phyloP scores from a whole-genome alignment of 139 green algal species.

The Desmodesmus armatus region DNA sequence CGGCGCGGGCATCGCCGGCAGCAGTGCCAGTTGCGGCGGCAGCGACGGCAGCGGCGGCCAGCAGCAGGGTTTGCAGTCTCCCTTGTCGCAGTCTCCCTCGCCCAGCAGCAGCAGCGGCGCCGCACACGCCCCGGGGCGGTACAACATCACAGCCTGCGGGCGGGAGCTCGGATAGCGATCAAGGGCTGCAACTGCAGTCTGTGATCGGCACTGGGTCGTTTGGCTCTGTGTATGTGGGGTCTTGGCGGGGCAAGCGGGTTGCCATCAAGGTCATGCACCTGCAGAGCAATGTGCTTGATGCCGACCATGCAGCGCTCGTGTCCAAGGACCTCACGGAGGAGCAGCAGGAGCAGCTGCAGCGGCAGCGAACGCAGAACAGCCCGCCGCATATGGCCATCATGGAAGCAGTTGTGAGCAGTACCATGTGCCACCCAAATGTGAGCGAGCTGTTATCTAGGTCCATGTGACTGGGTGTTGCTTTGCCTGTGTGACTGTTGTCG shows the following conservation, averaged over 20 bases:
- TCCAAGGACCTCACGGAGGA: background rate
- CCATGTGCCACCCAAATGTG: slow-evolving; percentile 39
- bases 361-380: slow-evolving; percentile 13
- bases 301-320: no score
- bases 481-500: no score
- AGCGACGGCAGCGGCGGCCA: no score
- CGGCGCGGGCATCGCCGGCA: no score
- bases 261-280: slow-evolving; percentile 43
- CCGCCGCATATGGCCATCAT: slow-evolving; percentile 44
- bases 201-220: slow-evolving; percentile 27
- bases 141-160: no score
- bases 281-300: slow-evolving; percentile 1
- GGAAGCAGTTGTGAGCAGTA: slow-evolving; percentile 50
- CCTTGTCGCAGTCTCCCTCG: no score
- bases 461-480: no score
- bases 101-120: slow-evolving; percentile 5
- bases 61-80: background rate
- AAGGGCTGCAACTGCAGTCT: slow-evolving; percentile 33
- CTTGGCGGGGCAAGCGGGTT: slow-evolving; percentile 4
- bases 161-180: no score
- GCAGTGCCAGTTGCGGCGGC: background rate
- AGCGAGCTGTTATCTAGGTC: no score
- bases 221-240: slow-evolving; percentile 29
- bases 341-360: background rate
- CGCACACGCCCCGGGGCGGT: no score